Base-by-base conservation (phyloP, 306 rosid genomes). In the Cucumis cinereus region DNA sequence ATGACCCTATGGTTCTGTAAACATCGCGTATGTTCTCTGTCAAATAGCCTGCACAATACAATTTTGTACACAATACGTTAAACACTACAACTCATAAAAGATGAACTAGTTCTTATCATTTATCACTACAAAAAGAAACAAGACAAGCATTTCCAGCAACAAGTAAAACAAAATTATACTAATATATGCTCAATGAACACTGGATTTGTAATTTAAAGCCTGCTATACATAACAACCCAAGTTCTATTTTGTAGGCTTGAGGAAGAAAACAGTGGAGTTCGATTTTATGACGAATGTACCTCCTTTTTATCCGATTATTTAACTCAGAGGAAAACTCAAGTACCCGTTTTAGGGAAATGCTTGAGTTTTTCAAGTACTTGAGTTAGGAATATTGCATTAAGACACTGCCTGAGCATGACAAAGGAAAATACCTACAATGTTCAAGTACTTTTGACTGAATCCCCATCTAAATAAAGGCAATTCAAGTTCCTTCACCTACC, bases 11-110 rank as follows among this genome's bases (percentile, higher is more conserved):
- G 81, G 85, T 74, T 83, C 87, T 81, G 88, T 79, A 86, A 17
- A 58, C 17, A 73, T 90, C 96, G 74, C 16, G 20, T 49, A 86
- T 66, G 30, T 49, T 83, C 82, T 93, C 92, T 86, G 77, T 88
- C 91, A 93, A 79, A 79, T 89, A 93, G 74, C 91, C 98, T 93
- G 98, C 33, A 80, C 41, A 77, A 47, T 58, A 73, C 41, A 81
- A 78, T 68, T 47, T 80, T 40, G 5, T 68, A 68, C 36, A 68
- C 20, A 68, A 41, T 12, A 68, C 1, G 55, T 68, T 10, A 68
- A 9, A 41, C 36, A 43, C 30, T 53, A 73, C 36, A 81, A 75
- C 63, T 40, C 68, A 13, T 12, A 41, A 43, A 68, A 12, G 20
- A 43, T 68, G 19, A 68, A 68, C 22, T 68, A 68, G 35, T 43